Evolutionary conservation across 1,284 basidiomycete species (phyloP), one percentile per base, ranked within the genome.

Genomic region (Jaminaea rosea): DNA sequence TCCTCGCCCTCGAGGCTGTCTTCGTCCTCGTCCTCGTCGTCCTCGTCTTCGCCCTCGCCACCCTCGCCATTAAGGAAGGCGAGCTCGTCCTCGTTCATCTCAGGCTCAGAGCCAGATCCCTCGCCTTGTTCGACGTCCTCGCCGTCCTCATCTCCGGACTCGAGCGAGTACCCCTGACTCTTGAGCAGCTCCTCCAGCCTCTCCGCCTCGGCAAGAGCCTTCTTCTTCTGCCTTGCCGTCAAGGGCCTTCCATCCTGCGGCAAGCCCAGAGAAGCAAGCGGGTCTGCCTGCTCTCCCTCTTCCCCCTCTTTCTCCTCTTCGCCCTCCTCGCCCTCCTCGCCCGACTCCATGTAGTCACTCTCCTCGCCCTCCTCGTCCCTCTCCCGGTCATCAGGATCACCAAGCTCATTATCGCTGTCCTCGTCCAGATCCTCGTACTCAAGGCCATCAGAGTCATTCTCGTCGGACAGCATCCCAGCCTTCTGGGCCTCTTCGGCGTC

Each of bases 81-180:
- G 86, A 94, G 65, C 76, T 97, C 2, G 77, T 91, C 0, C 87
- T 49, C 39, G 10, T 49, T 26, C 5, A 28, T 17, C 2, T 32
- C 53, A 5, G 21, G 47, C 17, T 52, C 57, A 28, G 48, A 44
- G 26, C 52, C 41, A 13, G 42, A 54, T n/a, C n/a, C n/a, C 4
- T 51, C 48, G 4, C 28, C 53, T 4, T 41, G 53, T 4, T 49
- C 56, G 9, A 32, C 31, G n/a, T 58, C 58, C 4, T 44, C 47
- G 11, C 53, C 59, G 9, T 47, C 46, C 4, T 60, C 57, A 13
- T 60, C 62, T 19, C 62, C 61, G 13, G 50, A 55, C 5, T 70
- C 67, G 27, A 71, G 55, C 4, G 65, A 59, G 32, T 65, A 55
- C 27, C 70, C 70, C 24, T 65, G 61, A 50, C 65, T 67, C 56